Evolutionary conservation across 2,329 filamentous ascomycete species (phyloP).

Genomic region (Passalora sequoiae): DNA sequence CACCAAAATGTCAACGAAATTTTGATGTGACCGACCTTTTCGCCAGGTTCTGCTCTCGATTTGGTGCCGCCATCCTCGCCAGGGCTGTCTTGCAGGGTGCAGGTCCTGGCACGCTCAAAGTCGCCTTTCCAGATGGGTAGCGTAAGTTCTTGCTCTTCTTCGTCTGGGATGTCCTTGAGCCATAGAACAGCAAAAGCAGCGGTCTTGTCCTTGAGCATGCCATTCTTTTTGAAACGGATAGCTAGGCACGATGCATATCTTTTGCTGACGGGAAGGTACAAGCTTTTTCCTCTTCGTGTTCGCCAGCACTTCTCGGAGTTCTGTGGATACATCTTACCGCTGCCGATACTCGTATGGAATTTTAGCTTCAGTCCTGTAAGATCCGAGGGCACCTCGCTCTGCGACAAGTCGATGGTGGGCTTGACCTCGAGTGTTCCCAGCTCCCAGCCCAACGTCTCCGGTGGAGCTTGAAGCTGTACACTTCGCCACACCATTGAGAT

Average conservation of each 20-base stretch:
- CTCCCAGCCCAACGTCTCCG: slow-evolving; percentile 61
- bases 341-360: slow-evolving; percentile 53
- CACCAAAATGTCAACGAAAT: slow-evolving; percentile 56
- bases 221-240: slow-evolving; percentile 54
- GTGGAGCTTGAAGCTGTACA: slow-evolving; percentile 57
- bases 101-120: slow-evolving; percentile 51
- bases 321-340: slow-evolving; percentile 53
- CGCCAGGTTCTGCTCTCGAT: slow-evolving; percentile 40
- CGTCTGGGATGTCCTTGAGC: slow-evolving; percentile 65
- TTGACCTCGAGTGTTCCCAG: slow-evolving; percentile 64
- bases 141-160: slow-evolving; percentile 55
- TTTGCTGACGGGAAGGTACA: slow-evolving; percentile 55
- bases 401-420: slow-evolving; percentile 45
- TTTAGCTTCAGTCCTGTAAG: slow-evolving; percentile 50
- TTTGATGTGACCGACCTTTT: slow-evolving; percentile 55
- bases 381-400: slow-evolving; percentile 43
- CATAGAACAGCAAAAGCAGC: slow-evolving; percentile 61
- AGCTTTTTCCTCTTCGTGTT: slow-evolving; percentile 42
- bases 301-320: slow-evolving; percentile 42
- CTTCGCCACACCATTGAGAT: slow-evolving; percentile 70
- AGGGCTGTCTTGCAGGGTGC: slow-evolving; percentile 39
- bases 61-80: background rate
- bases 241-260: slow-evolving; percentile 56
- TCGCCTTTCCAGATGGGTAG: slow-evolving; percentile 64
- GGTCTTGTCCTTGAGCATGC: slow-evolving; percentile 46